Conservation (phyloP, 345 rosid species). For the Lepidium aucheri region DNA sequence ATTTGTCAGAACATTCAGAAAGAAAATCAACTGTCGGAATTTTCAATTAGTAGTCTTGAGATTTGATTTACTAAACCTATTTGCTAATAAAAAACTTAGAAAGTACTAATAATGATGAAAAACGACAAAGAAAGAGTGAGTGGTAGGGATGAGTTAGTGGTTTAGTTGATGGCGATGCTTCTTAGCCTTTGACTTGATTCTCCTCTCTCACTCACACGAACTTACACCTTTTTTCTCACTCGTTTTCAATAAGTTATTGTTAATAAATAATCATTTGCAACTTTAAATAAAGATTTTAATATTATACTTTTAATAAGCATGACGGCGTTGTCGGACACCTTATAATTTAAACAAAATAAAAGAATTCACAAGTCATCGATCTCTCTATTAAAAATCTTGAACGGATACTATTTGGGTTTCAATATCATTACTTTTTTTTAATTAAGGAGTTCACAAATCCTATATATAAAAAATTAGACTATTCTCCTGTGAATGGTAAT, state of each 20-base stretch:
- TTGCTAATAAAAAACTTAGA: not conserved
- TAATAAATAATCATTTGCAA: not conserved
- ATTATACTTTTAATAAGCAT: not conserved
- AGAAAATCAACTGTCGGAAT: too few relatives aligned
- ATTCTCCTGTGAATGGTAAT: too few relatives aligned
- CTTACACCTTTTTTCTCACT: not conserved
- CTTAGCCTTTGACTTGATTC: constrained; percentile 30
- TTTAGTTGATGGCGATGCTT: constrained; percentile 29
- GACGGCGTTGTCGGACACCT: constrained; percentile 23
- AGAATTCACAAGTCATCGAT: not conserved
- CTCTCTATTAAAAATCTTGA: too few relatives aligned
- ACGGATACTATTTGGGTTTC: too few relatives aligned
- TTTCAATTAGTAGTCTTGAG: not conserved
- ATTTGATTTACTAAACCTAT: not conserved
- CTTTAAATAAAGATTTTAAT: not conserved
- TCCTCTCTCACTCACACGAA: constrained; percentile 3
- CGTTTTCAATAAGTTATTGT: not conserved
- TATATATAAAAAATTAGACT: too few relatives aligned
- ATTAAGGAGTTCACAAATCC: too few relatives aligned
- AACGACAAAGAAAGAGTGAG: constrained; percentile 22
- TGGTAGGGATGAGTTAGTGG: constrained; percentile 28
- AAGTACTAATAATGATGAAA: not conserved
- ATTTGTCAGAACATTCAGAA: too few relatives aligned
- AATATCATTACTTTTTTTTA: too few relatives aligned
- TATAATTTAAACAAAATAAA: not conserved